Percentiles rank a stretch among this genome's conserved stretches.
Conservation (phyloP, 495 filamentous ascomycete genomes). For the Penicillium daleae region DNA sequence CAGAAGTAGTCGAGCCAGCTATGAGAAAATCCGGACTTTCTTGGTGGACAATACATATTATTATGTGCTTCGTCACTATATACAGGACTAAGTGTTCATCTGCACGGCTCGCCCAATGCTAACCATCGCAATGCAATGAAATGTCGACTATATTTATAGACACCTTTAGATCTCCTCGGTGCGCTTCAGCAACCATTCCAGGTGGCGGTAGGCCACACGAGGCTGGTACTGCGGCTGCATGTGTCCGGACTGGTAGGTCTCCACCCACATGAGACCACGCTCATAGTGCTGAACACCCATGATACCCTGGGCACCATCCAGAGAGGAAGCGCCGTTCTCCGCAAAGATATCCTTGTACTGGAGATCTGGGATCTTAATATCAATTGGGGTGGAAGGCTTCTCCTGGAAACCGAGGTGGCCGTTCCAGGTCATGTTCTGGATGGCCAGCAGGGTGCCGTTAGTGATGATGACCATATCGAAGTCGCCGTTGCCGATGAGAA, state of each 20-base stretch:
- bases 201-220: conserved; percentile 64
- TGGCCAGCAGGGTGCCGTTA: conserved; percentile 63
- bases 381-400: conserved; percentile 42
- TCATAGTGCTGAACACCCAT: conserved; percentile 69
- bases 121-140: neutral
- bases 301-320: conserved; percentile 53
- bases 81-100: neutral
- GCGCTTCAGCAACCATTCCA: conserved; percentile 69
- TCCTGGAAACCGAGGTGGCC: conserved; percentile 62
- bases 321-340: conserved; percentile 30
- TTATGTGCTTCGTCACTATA: conserved; percentile 3
- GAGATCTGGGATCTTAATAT: conserved; percentile 42
- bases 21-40: neutral
- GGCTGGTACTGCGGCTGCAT: conserved; percentile 73
- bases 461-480: conserved; percentile 64
- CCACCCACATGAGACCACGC: conserved; percentile 71
- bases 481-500: conserved; percentile 61
- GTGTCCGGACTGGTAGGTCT: conserved; percentile 62
- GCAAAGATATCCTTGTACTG: conserved; percentile 36
- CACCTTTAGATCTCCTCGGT: conserved; percentile 42
- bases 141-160: neutral
- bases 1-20: neutral
- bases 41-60: neutral
- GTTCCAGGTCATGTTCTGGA: conserved; percentile 74
- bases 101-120: neutral